Evolutionary conservation across 2,329 filamentous ascomycete genomes (phyloP).

Genomic region (Ceratocystiopsis sp.): DNA sequence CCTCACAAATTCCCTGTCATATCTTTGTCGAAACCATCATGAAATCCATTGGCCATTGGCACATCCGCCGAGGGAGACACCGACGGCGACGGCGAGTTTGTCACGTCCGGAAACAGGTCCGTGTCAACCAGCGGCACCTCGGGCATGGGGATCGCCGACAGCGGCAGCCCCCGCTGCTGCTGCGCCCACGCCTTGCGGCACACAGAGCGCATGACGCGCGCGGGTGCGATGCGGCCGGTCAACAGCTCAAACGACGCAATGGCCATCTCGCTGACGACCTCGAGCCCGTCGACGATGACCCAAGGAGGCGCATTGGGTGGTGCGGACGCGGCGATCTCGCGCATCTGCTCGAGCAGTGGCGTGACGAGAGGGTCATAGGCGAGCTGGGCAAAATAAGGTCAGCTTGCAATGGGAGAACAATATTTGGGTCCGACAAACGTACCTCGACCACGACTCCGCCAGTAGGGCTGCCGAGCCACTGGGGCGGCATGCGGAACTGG

Average conservation of each 20-base stretch:
- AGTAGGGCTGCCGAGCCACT: conserved; percentile 53
- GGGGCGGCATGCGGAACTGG: conserved; percentile 50
- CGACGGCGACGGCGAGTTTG: too few relatives aligned
- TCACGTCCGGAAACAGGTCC: too few relatives aligned
- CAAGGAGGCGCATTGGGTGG: conserved; percentile 37
- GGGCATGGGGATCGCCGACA: too few relatives aligned
- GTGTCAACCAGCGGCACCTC: too few relatives aligned
- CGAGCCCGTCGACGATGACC: conserved; percentile 56
- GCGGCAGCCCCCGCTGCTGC: conserved; percentile 11
- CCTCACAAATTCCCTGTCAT: too few relatives aligned
- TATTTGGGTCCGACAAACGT: not conserved
- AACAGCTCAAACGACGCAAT: conserved; percentile 64
- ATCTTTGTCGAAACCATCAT: too few relatives aligned
- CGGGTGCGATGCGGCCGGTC: conserved; percentile 54
- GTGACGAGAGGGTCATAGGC: conserved; percentile 57
- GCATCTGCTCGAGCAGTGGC: conserved; percentile 50
- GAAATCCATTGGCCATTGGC: too few relatives aligned
- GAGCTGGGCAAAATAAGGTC: conserved; percentile 19
- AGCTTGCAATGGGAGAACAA: not conserved
- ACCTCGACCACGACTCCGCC: conserved; percentile 57
- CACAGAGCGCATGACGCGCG: conserved; percentile 48
- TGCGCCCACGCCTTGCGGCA: conserved; percentile 26
- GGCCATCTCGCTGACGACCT: conserved; percentile 57
- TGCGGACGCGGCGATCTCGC: conserved; percentile 24
- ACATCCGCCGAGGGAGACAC: too few relatives aligned